Evolutionary conservation across 768 basidiomycete species (phyloP), one percentile per base, ranked within the genome.

Genomic region (Pleurotus ostreatus): DNA sequence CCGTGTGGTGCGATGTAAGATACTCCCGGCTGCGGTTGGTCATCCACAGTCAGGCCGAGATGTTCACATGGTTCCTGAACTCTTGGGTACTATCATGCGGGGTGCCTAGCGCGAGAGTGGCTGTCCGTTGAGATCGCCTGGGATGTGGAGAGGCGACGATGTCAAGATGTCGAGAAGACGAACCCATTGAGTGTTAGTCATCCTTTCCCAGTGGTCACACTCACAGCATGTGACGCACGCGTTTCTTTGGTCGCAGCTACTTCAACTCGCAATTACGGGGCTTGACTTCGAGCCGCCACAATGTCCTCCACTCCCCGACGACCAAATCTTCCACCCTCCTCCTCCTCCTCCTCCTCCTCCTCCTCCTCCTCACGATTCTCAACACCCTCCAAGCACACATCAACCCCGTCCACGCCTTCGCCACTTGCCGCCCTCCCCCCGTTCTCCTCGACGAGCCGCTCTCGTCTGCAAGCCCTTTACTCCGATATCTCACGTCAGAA

Each of bases 401-500:
- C 16, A 37, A 34, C 46, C 4, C 49, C 39, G 6, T 40, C 59
- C 30, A 34, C 52, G 48, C 52, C 47, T 18, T 60, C 16, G 25
- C 54, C 55, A 37, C 60, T 63, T 46, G 60, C 62, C 25, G 61
- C 72, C 5, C 70, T 81, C 11, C 69, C 75, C 5, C 76, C 84
- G 22, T 86, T 79, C 60, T 66, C 71, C 7, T 70, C 73, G 0
- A 74, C 78, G 2, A 80, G 84, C 0, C 66, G 68, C 1, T 72
- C 79, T 20, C 84, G 90, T 6, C 75, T 92, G 0, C 85, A 89
- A 59, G 83, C 93, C 0, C 76, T 98, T 5, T 98, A 95, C 71
- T 89, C 94, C 6, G 93, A 95, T 65, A 85, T 95, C 56, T 84
- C 89, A 0, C 77, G 84, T 11, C 92, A 95, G 71, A 91, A 88